Evolutionary conservation across 2,329 filamentous ascomycete species (phyloP).

Genomic region (Venturia effusa): DNA sequence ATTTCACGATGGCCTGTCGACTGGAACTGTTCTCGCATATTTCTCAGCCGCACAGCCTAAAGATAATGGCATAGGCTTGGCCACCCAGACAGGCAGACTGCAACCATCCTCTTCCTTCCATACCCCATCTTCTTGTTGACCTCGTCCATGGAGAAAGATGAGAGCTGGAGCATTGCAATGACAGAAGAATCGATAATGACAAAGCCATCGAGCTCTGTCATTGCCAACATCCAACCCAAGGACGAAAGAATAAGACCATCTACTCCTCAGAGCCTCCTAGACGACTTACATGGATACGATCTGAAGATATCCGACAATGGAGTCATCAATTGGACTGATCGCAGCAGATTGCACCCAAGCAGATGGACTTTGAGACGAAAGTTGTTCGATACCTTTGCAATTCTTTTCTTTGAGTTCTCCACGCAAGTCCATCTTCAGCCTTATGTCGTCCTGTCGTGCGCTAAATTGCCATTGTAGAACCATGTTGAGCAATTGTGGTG

Average conservation of each 20-base stretch:
- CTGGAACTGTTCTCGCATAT: not conserved
- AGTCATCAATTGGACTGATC: not conserved
- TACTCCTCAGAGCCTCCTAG: not conserved
- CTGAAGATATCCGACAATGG: not conserved
- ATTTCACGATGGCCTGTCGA: not conserved
- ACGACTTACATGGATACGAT: not conserved
- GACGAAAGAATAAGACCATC: not conserved
- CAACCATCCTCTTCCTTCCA: not conserved
- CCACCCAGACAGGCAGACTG: not conserved
- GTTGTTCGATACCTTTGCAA: conserved; percentile 5
- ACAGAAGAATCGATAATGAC: no score
- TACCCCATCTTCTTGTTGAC: not conserved
- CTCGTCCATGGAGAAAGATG: not conserved
- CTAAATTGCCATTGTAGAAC: not conserved
- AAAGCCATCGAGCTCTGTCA: not conserved
- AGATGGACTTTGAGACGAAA: conserved; percentile 4
- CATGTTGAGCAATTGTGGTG: not conserved
- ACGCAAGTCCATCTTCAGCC: not conserved
- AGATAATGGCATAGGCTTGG: not conserved
- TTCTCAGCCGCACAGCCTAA: not conserved
- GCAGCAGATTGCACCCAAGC: not conserved
- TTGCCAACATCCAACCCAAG: not conserved
- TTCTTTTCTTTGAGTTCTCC: conserved; percentile 3
- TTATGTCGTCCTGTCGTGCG: not conserved
- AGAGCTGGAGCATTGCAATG: not conserved